phyloP scores from a whole-genome alignment of 2,329 filamentous ascomycete genomes.

The Lomentospora prolificans region DNA sequence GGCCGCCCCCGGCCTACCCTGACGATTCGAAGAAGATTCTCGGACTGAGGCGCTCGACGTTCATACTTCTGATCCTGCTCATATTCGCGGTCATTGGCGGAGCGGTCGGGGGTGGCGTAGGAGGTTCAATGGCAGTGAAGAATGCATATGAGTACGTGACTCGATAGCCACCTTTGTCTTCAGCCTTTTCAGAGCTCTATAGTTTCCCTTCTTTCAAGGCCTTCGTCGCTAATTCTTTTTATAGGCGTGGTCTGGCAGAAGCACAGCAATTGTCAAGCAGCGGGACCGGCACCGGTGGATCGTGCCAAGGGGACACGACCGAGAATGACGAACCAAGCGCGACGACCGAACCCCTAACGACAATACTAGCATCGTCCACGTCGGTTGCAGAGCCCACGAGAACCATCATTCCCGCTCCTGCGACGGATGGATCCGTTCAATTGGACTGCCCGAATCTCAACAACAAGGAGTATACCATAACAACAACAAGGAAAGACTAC shows the following conservation, averaged over 20 bases:
- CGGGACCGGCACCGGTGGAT: background rate
- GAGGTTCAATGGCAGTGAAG: slow-evolving; percentile 7
- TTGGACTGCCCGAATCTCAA: slow-evolving; percentile 8
- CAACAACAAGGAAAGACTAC: background rate
- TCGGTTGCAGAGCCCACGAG: background rate
- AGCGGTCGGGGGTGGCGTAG: slow-evolving; percentile 9
- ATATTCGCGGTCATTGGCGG: slow-evolving; percentile 1
- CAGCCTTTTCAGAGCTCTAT: background rate
- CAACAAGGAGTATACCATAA: background rate
- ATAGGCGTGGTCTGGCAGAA: background rate
- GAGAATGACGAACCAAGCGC: background rate
- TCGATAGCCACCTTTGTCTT: background rate
- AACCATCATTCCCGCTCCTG: background rate
- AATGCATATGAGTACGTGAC: slow-evolving; percentile 3
- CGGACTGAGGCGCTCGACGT: slow-evolving; percentile 4
- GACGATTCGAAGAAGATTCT: slow-evolving; percentile 1
- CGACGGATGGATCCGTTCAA: background rate
- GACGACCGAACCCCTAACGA: background rate
- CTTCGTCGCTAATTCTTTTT: background rate
- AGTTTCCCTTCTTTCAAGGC: background rate
- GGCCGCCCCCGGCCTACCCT: background rate
- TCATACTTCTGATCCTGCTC: slow-evolving; percentile 3
- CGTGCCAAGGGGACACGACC: no score
- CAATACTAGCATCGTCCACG: background rate
- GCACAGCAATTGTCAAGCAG: background rate